Conservation (phyloP, 176 grass and related monocot genomes). For the Oryza meyeriana region DNA sequence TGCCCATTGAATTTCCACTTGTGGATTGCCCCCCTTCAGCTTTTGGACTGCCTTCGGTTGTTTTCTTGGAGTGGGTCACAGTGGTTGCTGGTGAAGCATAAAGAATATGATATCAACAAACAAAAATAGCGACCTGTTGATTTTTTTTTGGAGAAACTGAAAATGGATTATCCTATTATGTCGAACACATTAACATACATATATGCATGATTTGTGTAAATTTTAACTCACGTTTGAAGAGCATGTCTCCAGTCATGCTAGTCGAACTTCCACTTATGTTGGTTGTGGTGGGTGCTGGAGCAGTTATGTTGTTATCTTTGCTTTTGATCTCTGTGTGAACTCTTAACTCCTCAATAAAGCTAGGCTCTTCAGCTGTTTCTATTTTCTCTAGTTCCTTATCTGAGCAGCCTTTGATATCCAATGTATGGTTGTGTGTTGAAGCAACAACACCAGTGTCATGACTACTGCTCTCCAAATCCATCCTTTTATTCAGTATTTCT, state of each 20-base stretch:
- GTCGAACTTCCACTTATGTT: neutral
- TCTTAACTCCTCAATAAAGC: neutral
- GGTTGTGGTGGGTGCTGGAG: neutral
- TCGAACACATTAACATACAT: neutral
- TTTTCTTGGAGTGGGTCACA: constrained; percentile 1
- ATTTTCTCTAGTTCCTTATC: neutral
- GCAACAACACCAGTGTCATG: neutral
- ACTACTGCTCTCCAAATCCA: neutral
- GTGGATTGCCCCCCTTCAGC: neutral
- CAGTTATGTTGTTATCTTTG: constrained; percentile 6
- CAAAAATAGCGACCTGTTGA: neutral
- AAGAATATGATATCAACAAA: constrained; percentile 3
- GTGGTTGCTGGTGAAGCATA: neutral
- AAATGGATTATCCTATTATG: neutral
- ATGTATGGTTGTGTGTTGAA: neutral
- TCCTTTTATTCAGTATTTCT: constrained; percentile 3
- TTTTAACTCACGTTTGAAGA: constrained; percentile 6
- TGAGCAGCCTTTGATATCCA: neutral
- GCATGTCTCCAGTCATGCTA: neutral
- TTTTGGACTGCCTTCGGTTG: constrained; percentile 11
- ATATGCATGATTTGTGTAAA: neutral
- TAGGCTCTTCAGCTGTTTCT: constrained; percentile 4
- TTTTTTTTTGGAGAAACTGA: neutral
- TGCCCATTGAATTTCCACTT: neutral
- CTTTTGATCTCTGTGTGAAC: neutral